Evolutionary conservation across 306 rosid genomes (phyloP).

Genomic region (Ammopiptanthus mongolicus): DNA sequence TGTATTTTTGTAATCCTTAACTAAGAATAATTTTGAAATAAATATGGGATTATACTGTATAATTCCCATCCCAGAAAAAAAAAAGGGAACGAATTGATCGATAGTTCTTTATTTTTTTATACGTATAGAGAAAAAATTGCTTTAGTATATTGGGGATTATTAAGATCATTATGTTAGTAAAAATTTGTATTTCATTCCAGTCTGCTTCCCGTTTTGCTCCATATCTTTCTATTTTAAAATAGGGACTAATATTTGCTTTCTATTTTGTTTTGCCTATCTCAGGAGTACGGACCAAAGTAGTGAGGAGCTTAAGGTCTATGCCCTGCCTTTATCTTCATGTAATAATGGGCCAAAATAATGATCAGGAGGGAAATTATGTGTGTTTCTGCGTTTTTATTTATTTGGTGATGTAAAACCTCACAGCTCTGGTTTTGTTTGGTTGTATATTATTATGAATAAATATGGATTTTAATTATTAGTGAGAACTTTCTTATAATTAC

Average conservation of each 20-base stretch:
- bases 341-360: not conserved
- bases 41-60: no score
- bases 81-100: no score
- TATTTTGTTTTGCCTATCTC: not conserved
- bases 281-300: not conserved
- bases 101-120: no score
- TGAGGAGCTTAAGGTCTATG: not conserved
- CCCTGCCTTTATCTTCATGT: not conserved
- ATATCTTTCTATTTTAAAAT: not conserved
- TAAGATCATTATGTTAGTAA: no score
- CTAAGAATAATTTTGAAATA: no score
- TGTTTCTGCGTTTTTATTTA: not conserved
- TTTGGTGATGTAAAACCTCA: not conserved
- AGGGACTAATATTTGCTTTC: not conserved
- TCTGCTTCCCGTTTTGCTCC: no score
- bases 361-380: not conserved
- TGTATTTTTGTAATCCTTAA: no score
- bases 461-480: not conserved
- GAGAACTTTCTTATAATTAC: not conserved
- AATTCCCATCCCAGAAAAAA: no score
- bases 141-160: no score
- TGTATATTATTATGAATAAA: not conserved
- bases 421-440: not conserved
- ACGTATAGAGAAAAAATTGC: no score
- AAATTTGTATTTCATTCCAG: no score